phyloP scores from a whole-genome alignment of 495 filamentous ascomycete species.

The Terfezia boudieri region DNA sequence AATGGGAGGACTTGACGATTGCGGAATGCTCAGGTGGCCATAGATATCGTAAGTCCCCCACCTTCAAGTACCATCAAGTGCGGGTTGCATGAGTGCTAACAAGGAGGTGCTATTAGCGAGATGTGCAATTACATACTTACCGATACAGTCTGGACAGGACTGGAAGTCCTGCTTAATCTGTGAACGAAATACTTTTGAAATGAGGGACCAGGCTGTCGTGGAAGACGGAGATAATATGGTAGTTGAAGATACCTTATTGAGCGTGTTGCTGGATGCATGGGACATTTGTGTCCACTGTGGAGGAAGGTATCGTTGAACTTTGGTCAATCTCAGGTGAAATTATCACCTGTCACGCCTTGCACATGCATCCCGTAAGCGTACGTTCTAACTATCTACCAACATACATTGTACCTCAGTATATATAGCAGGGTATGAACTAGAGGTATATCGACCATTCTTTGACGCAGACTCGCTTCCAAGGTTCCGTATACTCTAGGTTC shows the following conservation, averaged over 20 bases:
- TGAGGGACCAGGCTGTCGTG: background rate
- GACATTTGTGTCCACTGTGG: slow-evolving; percentile 18
- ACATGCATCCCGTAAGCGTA: too few relatives aligned
- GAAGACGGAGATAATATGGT: background rate
- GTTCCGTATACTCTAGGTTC: too few relatives aligned
- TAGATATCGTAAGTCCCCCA: slow-evolving; percentile 5
- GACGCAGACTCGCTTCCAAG: too few relatives aligned
- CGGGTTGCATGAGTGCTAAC: too few relatives aligned
- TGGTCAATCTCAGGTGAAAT: too few relatives aligned
- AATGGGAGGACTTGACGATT: slow-evolving; percentile 16
- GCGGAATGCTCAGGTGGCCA: slow-evolving; percentile 17
- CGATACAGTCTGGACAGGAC: slow-evolving; percentile 14
- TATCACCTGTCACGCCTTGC: too few relatives aligned
- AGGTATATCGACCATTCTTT: too few relatives aligned
- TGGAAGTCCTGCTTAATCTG: slow-evolving; percentile 18
- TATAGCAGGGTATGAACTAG: too few relatives aligned
- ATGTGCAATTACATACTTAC: slow-evolving; percentile 17
- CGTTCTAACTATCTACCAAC: too few relatives aligned
- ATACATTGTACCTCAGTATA: too few relatives aligned
- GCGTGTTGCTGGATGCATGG: slow-evolving; percentile 12
- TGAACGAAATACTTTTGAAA: slow-evolving; percentile 13
- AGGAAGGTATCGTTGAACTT: slow-evolving; percentile 15
- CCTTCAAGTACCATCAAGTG: too few relatives aligned
- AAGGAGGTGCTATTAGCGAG: background rate
- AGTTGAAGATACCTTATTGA: slow-evolving; percentile 10